Base-by-base conservation (phyloP, 208 protist genomes). In the Crithidia fasciculata region DNA sequence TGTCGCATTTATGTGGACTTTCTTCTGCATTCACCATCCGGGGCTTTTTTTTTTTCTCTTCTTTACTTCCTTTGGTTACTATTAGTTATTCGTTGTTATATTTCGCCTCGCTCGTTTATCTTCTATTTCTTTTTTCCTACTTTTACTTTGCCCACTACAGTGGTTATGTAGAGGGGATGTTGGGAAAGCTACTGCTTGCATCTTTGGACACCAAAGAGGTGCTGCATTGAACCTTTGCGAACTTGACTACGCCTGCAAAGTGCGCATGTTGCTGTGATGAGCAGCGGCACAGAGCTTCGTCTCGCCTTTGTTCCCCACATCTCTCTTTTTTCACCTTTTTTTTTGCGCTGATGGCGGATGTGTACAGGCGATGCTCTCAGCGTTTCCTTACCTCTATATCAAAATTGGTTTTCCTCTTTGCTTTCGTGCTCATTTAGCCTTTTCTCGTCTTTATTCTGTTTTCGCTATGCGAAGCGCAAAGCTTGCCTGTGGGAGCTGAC, bases 71-170 rank as follows among this genome's bases (percentile, higher is more conserved):
- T 54, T 0, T 74, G 8, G n/a, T 68, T 40, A 8, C 9, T 47
- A 56, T 3, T 68, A 19, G 45, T 64, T 49, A 5, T 75, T 73
- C 74, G 64, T 78, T 72, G 56, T 49, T 37, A 53, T 55, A 43
- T 12, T 72, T 64, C 60, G 40, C 9, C 37, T 55, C 28, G n/a
- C n/a, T 54, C 63, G 19, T 59, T 67, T 59, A 12, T 52, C 16
- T 45, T 4, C 68, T 41, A 18, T 39, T 59, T 57, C 49, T 16
- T 72, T 58, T 65, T 76, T 72, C 62, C 53, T 73, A 61, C 67
- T 55, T 36, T 64, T 19, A 39, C 12, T 40, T 15, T n/a, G 49
- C 36, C 59, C 58, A 44, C 28, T 16, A 50, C 10, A 6, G 44
- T 10, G 44, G 8, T 49, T 10, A 6, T 13, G 44, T 10, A 10